phyloP scores from a whole-genome alignment of 176 grass and related monocot species.

The Chloris gayana region DNA sequence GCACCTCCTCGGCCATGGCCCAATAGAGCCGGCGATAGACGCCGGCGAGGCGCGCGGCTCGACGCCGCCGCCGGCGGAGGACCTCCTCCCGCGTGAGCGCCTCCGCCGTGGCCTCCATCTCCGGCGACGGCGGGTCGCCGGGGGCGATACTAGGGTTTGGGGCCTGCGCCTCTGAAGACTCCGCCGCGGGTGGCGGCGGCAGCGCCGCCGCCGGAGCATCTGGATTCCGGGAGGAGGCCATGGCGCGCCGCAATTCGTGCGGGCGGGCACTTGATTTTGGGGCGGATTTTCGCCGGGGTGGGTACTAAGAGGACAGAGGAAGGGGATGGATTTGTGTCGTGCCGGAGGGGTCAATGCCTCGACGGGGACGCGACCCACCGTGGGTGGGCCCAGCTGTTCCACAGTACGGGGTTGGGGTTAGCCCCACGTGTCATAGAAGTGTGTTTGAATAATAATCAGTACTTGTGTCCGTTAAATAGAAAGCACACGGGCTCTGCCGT shows the following conservation, averaged over 20 bases:
- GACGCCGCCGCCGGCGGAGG: conserved; percentile 60
- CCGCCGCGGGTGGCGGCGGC: background rate
- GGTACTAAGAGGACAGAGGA: background rate
- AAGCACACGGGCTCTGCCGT: too few species aligned
- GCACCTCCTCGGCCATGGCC: conserved; percentile 76
- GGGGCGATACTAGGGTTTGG: conserved; percentile 20
- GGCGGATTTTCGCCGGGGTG: background rate
- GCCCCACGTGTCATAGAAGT: too few species aligned
- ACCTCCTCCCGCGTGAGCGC: conserved; percentile 85
- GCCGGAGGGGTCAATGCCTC: background rate
- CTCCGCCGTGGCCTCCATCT: conserved; percentile 51
- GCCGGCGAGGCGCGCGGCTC: conserved; percentile 41
- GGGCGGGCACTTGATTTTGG: background rate
- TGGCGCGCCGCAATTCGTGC: conserved; percentile 8
- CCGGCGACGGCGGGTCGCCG: conserved; percentile 35
- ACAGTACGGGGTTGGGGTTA: background rate
- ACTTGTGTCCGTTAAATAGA: too few species aligned
- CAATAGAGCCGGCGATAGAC: conserved; percentile 72
- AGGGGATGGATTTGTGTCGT: background rate
- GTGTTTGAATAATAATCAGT: too few species aligned
- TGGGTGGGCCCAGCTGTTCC: background rate
- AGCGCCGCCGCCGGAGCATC: background rate
- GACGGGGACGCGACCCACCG: background rate
- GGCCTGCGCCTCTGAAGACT: background rate
- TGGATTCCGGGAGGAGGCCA: conserved; percentile 34